A percentile compares a stretch with the other conserved stretches of the same genome.
Conservation (phyloP, 208 protist genomes). For the Phytomonas sp. region DNA sequence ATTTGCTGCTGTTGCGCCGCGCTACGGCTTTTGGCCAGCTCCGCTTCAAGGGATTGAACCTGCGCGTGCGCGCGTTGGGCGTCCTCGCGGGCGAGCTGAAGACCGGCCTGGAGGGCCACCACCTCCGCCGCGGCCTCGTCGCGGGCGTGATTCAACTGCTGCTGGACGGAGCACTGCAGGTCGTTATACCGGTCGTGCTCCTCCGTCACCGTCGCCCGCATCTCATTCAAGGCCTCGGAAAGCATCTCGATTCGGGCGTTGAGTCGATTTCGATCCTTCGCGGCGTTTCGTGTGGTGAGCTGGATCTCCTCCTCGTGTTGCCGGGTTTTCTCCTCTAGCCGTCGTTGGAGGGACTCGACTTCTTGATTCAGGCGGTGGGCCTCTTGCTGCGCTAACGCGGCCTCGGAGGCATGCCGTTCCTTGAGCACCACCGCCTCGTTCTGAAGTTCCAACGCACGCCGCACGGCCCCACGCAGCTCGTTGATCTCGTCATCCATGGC, state of each 20-base stretch:
- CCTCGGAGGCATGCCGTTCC: slow-evolving; percentile 50
- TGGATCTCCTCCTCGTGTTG: slow-evolving; percentile 32
- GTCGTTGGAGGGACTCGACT: slow-evolving; percentile 17
- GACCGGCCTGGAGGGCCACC: slow-evolving; percentile 34
- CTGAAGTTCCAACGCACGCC: slow-evolving; percentile 56
- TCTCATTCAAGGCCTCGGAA: slow-evolving; percentile 16
- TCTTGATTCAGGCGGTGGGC: slow-evolving; percentile 27
- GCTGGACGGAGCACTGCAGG: slow-evolving; percentile 30
- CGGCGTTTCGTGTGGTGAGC: slow-evolving; percentile 15
- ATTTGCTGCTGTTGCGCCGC: slow-evolving; percentile 10
- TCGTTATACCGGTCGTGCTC: slow-evolving; percentile 22
- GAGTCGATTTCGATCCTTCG: slow-evolving; percentile 23
- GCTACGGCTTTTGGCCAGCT: slow-evolving; percentile 19
- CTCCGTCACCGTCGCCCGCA: slow-evolving; percentile 14
- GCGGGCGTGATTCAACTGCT: slow-evolving; percentile 28
- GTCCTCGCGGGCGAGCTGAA: slow-evolving; percentile 31
- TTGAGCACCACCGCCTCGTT: slow-evolving; percentile 61
- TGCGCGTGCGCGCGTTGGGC: slow-evolving; percentile 26
- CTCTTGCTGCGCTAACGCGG: slow-evolving; percentile 30
- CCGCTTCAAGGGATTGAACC: slow-evolving; percentile 24
- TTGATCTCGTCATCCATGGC: slow-evolving; percentile 42
- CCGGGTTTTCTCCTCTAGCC: slow-evolving; percentile 17
- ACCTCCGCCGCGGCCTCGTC: slow-evolving; percentile 36
- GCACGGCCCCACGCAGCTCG: slow-evolving; percentile 58
- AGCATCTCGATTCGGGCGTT: slow-evolving; percentile 29